phyloP scores from a whole-genome alignment of 306 rosid species.

The Cucurbita ficifolia region DNA sequence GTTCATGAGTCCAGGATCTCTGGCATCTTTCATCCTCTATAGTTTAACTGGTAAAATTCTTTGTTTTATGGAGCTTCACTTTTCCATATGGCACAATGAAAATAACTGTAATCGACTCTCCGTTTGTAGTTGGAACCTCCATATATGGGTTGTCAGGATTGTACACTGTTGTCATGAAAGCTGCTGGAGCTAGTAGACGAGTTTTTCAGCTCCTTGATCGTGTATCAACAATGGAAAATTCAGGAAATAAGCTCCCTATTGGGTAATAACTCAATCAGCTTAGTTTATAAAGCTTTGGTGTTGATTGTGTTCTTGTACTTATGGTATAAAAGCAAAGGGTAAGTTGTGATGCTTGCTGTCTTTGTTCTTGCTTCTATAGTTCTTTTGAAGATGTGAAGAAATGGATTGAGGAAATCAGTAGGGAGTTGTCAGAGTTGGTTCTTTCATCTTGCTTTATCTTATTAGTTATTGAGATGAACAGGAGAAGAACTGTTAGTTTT shows the following conservation, averaged over 20 bases:
- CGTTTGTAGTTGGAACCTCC: conserved; percentile 50
- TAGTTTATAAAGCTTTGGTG: too few relatives aligned
- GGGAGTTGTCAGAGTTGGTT: neutral
- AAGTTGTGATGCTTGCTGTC: too few relatives aligned
- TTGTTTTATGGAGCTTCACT: neutral
- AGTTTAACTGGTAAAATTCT: conserved; percentile 56
- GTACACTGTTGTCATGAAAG: conserved; percentile 65
- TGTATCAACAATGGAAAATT: conserved; percentile 43
- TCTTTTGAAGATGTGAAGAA: too few relatives aligned
- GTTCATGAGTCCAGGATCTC: conserved; percentile 51
- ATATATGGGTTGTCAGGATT: conserved; percentile 63
- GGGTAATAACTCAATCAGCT: conserved; percentile 19
- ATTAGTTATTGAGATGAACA: neutral
- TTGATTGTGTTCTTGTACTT: too few relatives aligned
- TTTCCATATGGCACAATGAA: neutral
- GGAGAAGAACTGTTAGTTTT: neutral
- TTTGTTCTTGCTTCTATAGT: too few relatives aligned
- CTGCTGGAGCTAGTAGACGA: conserved; percentile 80
- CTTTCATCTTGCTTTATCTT: neutral
- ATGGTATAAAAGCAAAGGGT: too few relatives aligned
- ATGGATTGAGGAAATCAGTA: too few relatives aligned
- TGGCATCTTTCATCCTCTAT: conserved; percentile 79
- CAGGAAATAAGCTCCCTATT: conserved; percentile 58
- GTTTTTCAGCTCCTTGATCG: conserved; percentile 77
- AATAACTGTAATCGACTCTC: neutral